These are phyloP conservation scores for Solanum gracilifrons DNA, from an alignment of 257 asterid genomes.

Conservation along the genomic window DNA sequence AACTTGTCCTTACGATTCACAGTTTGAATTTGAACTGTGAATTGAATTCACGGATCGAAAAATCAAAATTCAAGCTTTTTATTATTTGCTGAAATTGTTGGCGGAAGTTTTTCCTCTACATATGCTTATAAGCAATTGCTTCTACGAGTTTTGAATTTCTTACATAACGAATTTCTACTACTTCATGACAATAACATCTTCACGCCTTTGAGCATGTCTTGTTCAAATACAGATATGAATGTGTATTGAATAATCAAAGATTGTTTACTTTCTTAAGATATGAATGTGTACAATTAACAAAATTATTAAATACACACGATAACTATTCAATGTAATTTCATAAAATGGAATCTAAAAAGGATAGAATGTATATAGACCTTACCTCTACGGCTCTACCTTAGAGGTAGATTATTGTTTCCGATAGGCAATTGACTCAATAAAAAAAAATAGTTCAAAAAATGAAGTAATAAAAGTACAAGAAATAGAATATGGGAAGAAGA, in stretches of 20 bases:
- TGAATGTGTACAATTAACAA: background rate
- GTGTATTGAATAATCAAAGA: background rate
- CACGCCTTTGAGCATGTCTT: background rate
- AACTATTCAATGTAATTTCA: too few relatives aligned
- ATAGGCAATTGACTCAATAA: fast-evolving
- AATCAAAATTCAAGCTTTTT: background rate
- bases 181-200: background rate
- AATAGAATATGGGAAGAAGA: background rate
- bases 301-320: background rate
- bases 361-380: background rate
- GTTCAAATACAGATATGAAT: background rate
- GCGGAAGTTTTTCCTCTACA: background rate
- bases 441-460: background rate
- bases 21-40: background rate
- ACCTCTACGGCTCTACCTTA: background rate
- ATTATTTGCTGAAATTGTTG: background rate
- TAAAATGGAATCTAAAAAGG: too few relatives aligned
- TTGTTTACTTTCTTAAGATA: background rate
- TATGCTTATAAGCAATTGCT: background rate
- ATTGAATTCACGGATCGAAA: background rate
- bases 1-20: background rate
- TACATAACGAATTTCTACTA: background rate
- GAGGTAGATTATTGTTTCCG: background rate
- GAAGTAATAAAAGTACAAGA: background rate
- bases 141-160: background rate